Evolutionary conservation across 1,139 yeast genomes (phyloP), one percentile per base, ranked within the genome.

Genomic region (Protomyces gravidus): DNA sequence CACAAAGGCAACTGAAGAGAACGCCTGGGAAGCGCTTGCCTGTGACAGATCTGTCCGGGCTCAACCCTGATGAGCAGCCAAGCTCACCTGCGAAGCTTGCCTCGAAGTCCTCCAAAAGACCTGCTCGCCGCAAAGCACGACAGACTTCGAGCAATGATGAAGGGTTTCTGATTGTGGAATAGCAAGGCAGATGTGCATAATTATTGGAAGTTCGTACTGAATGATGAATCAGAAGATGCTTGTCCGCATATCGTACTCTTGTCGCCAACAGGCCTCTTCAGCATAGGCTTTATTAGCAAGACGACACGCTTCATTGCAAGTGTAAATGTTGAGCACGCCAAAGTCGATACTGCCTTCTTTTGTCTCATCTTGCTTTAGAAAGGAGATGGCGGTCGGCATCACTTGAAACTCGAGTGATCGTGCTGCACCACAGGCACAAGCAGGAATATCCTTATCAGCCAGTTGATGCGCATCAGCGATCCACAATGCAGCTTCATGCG

Each of bases 271-370:
- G n/a, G 15, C 36, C 28, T 53, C 58, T 51, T 53, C 58, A 5
- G 48, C 58, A 25, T 45, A 53, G 2, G 39, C 36, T 13, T 25
- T 33, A 36, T 59, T 59, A 25, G 55, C 62, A 9, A 48, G 36
- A 5, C 32, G 26, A 39, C 62, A 59, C 19, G 51, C 60, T 21
- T 55, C 51, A 25, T 53, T 57, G 36, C 62, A 59, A 15, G 60
- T 59, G 49, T 59, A 59, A 3, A 59, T 49, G 32, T 50, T 48
- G 39, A 59, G 45, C 21, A 59, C 55, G 40, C 62, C 62, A 48
- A 52, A 59, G 30, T 59, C 62, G n/a, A 59, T 45, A 3, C 51
- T 45, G 36, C 48, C 55, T 23, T 45, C 42, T 21, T 55, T 27
- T 9, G 62, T 50, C 21, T 53, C 52, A 56, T 59, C 62, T 17